Base-by-base conservation (phyloP, 441 rosid species). In the Isatis lusitanica region DNA sequence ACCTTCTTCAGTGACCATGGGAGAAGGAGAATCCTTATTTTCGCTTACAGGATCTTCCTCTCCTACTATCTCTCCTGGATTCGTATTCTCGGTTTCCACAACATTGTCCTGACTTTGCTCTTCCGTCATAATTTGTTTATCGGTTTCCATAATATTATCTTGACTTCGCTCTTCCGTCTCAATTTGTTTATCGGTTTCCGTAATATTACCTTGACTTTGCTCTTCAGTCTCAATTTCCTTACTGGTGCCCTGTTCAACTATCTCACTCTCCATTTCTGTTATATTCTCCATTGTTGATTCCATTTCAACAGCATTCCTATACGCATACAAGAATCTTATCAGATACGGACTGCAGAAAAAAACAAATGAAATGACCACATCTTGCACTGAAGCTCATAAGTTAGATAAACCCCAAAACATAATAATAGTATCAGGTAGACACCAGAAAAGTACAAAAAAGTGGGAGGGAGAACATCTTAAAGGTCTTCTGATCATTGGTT, bases 221-320 rank as follows among this genome's bases (percentile, higher is more conserved):
- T 76, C 81, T 64, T 66, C 83, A 46, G 67, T 75, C 61, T 73
- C 84, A 36, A 64, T 66, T 66, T 78, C 82, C 72, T 73, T 44
- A 28, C 35, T 10, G 0, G 50, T 51, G 26, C 43, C 30, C 26
- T 42, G 63, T 43, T 65, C 68, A 60, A 59, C 58, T 42, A 40
- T 59, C 68, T 50, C 68, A 59, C 36, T 58, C 73, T 52, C 58
- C 63, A 51, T 52, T 36, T 72, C 74, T 15, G 21, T 82, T 33
- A 68, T 21, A 74, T 68, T 77, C 60, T 64, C 74, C 76, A 77
- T 77, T 39, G 78, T 70, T 73, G 73, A 60, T 43, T 73, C 79
- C 79, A 82, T 74, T 52, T 67, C 68, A 52, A 52, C 57, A 77
- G 73, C 81, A 78, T 50, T 61, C 78, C 82, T 78, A 66, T 8